Evolutionary conservation across 2,329 filamentous ascomycete species (phyloP).

Genomic region (Calycina herbarum): DNA sequence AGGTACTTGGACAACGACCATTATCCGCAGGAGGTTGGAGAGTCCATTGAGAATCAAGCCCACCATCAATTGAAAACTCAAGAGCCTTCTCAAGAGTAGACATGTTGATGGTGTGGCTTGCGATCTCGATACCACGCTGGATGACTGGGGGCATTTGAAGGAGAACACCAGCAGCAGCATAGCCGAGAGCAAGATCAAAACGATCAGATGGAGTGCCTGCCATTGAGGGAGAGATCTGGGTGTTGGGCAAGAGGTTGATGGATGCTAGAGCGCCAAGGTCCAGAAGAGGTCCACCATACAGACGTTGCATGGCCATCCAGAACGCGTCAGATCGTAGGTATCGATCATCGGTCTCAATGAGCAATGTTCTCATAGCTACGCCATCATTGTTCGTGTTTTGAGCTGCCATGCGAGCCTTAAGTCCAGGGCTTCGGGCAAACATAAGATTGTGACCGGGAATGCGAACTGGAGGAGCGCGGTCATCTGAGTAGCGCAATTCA

Average conservation of each 20-base stretch:
- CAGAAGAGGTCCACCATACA: constrained; percentile 57
- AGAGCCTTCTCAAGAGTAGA: constrained; percentile 61
- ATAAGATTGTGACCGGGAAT: constrained; percentile 57
- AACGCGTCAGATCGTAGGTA: constrained; percentile 58
- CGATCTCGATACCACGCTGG: constrained; percentile 59
- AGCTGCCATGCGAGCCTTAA: constrained; percentile 39
- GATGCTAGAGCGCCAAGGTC: constrained; percentile 29
- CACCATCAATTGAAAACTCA: constrained; percentile 55
- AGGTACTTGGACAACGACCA: constrained; percentile 43
- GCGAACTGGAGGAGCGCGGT: constrained; percentile 42
- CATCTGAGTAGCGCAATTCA: constrained; percentile 47
- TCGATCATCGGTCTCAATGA: constrained; percentile 51
- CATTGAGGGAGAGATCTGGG: constrained; percentile 36
- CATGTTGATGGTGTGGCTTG: constrained; percentile 59
- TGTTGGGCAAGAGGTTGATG: constrained; percentile 16
- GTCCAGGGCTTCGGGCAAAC: constrained; percentile 51
- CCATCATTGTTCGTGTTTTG: constrained; percentile 35
- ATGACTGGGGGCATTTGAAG: constrained; percentile 57
- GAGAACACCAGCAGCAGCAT: constrained; percentile 62
- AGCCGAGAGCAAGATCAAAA: constrained; percentile 60
- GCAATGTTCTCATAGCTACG: constrained; percentile 40
- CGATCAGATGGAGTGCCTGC: constrained; percentile 44
- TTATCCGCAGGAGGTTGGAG: constrained; percentile 33
- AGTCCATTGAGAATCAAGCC: constrained; percentile 41
- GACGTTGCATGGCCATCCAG: constrained; percentile 55